phyloP scores from a whole-genome alignment of 129 eudicot genomes.

The Tagetes erecta region DNA sequence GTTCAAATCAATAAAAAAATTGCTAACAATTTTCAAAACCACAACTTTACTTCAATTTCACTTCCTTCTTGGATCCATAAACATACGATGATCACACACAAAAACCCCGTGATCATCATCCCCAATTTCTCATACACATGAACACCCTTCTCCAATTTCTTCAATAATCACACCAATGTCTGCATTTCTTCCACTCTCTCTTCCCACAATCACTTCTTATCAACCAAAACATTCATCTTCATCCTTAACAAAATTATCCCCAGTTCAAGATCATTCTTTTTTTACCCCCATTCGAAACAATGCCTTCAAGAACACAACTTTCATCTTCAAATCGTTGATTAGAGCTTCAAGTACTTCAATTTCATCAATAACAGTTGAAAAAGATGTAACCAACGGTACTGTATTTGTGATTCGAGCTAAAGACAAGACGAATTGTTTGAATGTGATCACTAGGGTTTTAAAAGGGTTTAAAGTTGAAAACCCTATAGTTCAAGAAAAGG shows the following conservation, averaged over 20 bases:
- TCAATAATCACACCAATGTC: slow-evolving; percentile 29
- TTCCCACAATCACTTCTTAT: slow-evolving; percentile 15
- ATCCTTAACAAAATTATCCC: background rate
- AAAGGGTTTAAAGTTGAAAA: slow-evolving; percentile 45
- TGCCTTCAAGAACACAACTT: background rate
- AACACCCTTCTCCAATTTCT: slow-evolving; percentile 8
- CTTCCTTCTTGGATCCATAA: slow-evolving; percentile 35
- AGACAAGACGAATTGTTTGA: slow-evolving; percentile 37
- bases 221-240: slow-evolving; percentile 16
- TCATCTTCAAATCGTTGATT: slow-evolving; percentile 17
- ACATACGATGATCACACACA: slow-evolving; percentile 30
- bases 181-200: slow-evolving; percentile 4
- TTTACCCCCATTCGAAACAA: slow-evolving; percentile 9
- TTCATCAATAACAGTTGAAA: slow-evolving; percentile 36
- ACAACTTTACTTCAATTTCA: slow-evolving; percentile 19
- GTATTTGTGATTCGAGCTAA: slow-evolving; percentile 39
- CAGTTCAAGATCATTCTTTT: background rate
- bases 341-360: slow-evolving; percentile 11
- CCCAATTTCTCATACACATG: slow-evolving; percentile 18
- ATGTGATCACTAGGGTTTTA: slow-evolving; percentile 49
- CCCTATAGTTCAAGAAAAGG: slow-evolving; percentile 35
- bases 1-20: slow-evolving; percentile 5
- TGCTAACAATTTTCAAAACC: background rate
- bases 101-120: slow-evolving; percentile 27
- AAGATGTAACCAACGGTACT: slow-evolving; percentile 35